Evolutionary conservation across 2,329 filamentous ascomycete genomes (phyloP).

Genomic region (Hypoxylon sp.): DNA sequence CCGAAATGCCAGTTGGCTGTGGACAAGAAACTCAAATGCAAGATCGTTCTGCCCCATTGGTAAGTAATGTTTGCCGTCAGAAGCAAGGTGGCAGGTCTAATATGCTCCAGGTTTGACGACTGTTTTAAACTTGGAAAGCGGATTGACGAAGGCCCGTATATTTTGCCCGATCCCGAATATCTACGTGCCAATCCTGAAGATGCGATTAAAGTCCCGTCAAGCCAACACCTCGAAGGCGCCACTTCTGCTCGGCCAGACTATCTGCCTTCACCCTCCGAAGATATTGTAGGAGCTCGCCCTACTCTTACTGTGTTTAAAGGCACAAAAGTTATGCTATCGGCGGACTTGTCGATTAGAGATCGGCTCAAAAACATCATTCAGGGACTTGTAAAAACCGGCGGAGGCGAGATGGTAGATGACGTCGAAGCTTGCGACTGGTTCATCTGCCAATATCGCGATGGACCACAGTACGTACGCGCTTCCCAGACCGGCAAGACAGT

Average conservation of each 20-base stretch:
- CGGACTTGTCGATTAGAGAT: constrained; percentile 79
- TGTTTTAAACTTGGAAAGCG: constrained; percentile 93
- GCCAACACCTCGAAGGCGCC: constrained; percentile 77
- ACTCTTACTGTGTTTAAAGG: constrained; percentile 81
- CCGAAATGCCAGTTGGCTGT: constrained; percentile 76
- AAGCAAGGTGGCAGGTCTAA: constrained; percentile 44
- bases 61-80: constrained; percentile 58
- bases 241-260: constrained; percentile 66
- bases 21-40: constrained; percentile 77
- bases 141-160: constrained; percentile 90
- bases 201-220: constrained; percentile 69
- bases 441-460: constrained; percentile 89
- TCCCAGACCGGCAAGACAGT: constrained; percentile 85
- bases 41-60: constrained; percentile 95
- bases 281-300: constrained; percentile 57
- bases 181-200: constrained; percentile 72
- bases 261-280: constrained; percentile 61
- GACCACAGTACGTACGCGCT: constrained; percentile 81
- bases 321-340: constrained; percentile 82
- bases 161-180: constrained; percentile 88
- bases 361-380: constrained; percentile 78
- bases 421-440: constrained; percentile 84
- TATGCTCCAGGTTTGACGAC: constrained; percentile 85
- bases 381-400: constrained; percentile 78
- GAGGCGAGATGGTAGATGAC: constrained; percentile 76